Evolutionary conservation across 495 filamentous ascomycete genomes (phyloP).

Genomic region (Penicillium tannophilum): DNA sequence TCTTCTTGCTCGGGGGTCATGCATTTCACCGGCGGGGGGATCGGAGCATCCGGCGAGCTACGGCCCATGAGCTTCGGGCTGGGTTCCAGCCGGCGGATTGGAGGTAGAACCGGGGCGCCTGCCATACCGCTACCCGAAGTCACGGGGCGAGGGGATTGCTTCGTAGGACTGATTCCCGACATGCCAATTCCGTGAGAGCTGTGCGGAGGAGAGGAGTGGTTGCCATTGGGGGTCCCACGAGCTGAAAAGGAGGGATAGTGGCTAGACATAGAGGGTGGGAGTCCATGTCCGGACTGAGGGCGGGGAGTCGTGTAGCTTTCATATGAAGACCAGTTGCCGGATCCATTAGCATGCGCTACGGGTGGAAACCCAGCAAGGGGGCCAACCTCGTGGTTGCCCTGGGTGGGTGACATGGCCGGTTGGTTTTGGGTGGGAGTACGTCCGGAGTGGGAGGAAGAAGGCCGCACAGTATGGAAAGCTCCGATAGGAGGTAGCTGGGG

Average conservation of each 20-base stretch:
- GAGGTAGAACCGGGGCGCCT: slow-evolving; percentile 50
- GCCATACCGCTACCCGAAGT: slow-evolving; percentile 47
- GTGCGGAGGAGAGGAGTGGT: slow-evolving; percentile 47
- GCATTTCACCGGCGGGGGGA: slow-evolving; percentile 48
- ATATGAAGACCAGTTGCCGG: slow-evolving; percentile 39
- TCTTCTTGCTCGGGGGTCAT: slow-evolving; percentile 54
- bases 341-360: slow-evolving; percentile 26
- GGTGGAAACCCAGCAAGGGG: slow-evolving; percentile 49
- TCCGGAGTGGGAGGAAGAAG: slow-evolving; percentile 49
- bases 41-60: slow-evolving; percentile 50
- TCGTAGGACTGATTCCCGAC: slow-evolving; percentile 75
- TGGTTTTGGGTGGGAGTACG: slow-evolving; percentile 46
- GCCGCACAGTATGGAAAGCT: slow-evolving; percentile 41
- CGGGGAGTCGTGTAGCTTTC: slow-evolving; percentile 39
- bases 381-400: slow-evolving; percentile 50
- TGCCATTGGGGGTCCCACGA: slow-evolving; percentile 35
- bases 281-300: slow-evolving; percentile 31
- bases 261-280: slow-evolving; percentile 27
- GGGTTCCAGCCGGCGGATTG: slow-evolving; percentile 50
- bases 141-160: slow-evolving; percentile 60
- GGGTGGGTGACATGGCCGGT: slow-evolving; percentile 53
- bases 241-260: slow-evolving; percentile 38
- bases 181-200: slow-evolving; percentile 56
- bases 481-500: slow-evolving; percentile 37
- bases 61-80: slow-evolving; percentile 52